These are phyloP conservation scores for Coemansia sp. DNA, from an alignment of 192 early-diverging fungal genomes.

Conservation along the genomic window DNA sequence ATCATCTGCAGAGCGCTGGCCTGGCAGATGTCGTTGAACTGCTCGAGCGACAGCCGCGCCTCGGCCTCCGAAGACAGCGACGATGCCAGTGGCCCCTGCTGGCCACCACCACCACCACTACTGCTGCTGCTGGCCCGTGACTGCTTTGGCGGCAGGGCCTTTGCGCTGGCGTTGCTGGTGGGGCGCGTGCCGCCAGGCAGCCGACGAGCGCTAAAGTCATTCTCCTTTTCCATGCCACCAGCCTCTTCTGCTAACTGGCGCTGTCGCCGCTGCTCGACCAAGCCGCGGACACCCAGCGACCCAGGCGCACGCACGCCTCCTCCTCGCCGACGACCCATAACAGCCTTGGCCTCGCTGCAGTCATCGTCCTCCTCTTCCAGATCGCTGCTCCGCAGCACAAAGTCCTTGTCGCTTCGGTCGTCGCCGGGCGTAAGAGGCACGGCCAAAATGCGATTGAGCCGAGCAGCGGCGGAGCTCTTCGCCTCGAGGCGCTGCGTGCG, in stretches of 20 bases:
- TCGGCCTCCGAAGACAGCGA: conserved; percentile 1
- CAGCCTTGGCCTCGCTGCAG: not conserved
- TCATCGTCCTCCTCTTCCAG: conserved; percentile 9
- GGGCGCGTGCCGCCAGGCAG: not conserved
- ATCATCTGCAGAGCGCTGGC: conserved; percentile 60
- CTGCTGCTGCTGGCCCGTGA: not conserved
- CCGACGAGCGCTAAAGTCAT: no score
- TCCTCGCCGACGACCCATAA: not conserved
- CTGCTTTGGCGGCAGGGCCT: not conserved
- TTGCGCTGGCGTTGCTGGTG: not conserved
- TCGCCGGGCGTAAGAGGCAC: conserved; percentile 41
- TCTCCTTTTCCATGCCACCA: not conserved
- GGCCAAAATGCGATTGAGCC: conserved; percentile 19
- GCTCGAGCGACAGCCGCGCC: conserved; percentile 20
- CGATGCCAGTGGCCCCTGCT: not conserved
- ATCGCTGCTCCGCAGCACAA: conserved; percentile 22
- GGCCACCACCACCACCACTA: no score
- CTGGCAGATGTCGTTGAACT: conserved; percentile 47
- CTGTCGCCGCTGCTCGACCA: conserved; percentile 35
- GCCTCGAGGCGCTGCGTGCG: conserved; percentile 22
- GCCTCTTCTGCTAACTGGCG: no score
- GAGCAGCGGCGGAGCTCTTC: conserved; percentile 40
- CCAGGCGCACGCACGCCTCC: conserved; percentile 28
- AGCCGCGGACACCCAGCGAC: conserved; percentile 35
- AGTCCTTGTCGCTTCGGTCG: conserved; percentile 36